Percentiles rank a stretch among this genome's conserved stretches.
Evolutionary conservation across 768 basidiomycete genomes (phyloP).

Genomic region (Panaeolus papilionaceus): DNA sequence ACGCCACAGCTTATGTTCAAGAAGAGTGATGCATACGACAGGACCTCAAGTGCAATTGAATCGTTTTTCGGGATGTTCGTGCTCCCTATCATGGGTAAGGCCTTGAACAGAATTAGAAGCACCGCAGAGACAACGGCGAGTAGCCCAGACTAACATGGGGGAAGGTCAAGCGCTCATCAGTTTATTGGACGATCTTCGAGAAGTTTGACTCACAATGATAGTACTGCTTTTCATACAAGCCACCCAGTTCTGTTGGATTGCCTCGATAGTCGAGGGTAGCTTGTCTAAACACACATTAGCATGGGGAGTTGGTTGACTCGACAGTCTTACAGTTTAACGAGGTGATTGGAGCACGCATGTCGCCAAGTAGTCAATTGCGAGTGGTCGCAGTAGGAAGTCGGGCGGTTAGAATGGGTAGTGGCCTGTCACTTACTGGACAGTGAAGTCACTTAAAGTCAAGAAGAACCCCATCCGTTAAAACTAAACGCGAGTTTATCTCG

Average conservation of each 20-base stretch:
- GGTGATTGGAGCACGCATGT: background rate
- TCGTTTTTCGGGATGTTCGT: slow-evolving; percentile 4
- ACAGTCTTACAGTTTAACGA: background rate
- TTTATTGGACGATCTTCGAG: background rate
- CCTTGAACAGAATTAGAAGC: slow-evolving; percentile 25
- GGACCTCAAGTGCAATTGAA: slow-evolving; percentile 21
- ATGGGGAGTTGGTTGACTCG: background rate
- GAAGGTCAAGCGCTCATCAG: background rate
- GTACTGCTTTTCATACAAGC: slow-evolving; percentile 28
- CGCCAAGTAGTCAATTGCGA: background rate
- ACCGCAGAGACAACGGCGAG: slow-evolving; percentile 27
- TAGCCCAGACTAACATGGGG: slow-evolving; percentile 26
- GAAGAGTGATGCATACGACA: slow-evolving; percentile 29
- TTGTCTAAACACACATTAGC: slow-evolving; percentile 23
- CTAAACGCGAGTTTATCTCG: no score
- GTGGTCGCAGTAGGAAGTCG: background rate
- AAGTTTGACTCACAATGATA: slow-evolving; percentile 24
- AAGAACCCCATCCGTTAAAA: background rate
- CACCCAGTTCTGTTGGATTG: slow-evolving; percentile 32
- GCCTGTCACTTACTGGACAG: background rate
- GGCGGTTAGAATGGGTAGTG: background rate
- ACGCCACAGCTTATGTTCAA: slow-evolving; percentile 31
- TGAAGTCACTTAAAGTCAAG: background rate
- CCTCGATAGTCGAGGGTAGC: slow-evolving; percentile 31
- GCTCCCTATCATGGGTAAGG: slow-evolving; percentile 2